phyloP scores from a whole-genome alignment of 148 eudicot species.

The Linanthus parryae region DNA sequence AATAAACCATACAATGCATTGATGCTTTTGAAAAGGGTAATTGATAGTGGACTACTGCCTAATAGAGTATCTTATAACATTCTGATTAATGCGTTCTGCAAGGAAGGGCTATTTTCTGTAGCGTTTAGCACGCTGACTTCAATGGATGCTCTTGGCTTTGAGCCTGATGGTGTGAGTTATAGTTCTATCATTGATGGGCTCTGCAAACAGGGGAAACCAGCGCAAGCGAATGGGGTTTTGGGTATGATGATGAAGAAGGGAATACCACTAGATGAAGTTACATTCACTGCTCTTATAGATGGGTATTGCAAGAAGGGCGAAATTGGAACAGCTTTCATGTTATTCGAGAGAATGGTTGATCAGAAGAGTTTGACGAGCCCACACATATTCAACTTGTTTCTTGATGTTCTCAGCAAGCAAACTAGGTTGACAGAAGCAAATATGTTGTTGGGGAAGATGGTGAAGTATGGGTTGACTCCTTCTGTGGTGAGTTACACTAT shows the following conservation, averaged over 20 bases:
- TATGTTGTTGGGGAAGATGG: constrained; percentile 46
- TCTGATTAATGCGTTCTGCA: constrained; percentile 15
- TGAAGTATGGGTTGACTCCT: constrained; percentile 53
- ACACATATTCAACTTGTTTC: constrained; percentile 20
- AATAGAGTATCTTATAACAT: constrained; percentile 13
- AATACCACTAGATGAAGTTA: constrained; percentile 60
- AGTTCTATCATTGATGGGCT: constrained; percentile 66
- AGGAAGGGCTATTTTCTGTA: constrained; percentile 12
- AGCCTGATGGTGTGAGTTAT: constrained; percentile 60
- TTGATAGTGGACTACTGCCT: constrained; percentile 12
- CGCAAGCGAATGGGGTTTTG: constrained; percentile 57
- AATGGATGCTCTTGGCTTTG: constrained; percentile 8
- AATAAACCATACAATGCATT: constrained; percentile 11
- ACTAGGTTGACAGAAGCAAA: constrained; percentile 14
- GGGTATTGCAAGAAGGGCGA: constrained; percentile 90
- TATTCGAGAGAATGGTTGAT: constrained; percentile 48
- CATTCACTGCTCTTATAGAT: constrained; percentile 74
- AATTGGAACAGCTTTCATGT: constrained; percentile 54
- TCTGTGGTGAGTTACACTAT: constrained; percentile 86
- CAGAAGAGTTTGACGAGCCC: constrained; percentile 17
- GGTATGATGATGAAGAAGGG: constrained; percentile 56
- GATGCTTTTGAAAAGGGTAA: constrained; percentile 10
- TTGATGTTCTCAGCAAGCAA: constrained; percentile 25
- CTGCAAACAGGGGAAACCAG: constrained; percentile 54
- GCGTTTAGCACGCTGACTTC: constrained; percentile 7